phyloP scores from a whole-genome alignment of 176 grass and related monocot species.

The Eragrostis curvula region DNA sequence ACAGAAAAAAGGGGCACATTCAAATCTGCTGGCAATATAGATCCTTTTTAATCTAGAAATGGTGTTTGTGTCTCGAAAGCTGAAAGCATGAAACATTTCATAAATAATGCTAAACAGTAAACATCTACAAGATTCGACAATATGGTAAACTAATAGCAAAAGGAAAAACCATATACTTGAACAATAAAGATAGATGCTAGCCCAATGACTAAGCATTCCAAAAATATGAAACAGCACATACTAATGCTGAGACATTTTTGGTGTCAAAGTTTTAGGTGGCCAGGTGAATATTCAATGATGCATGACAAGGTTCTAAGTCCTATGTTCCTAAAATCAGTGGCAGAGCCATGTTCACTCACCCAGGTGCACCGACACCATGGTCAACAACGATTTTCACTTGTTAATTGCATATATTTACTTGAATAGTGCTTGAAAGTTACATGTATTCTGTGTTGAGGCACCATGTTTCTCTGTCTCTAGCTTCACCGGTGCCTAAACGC shows the following conservation, averaged over 20 bases:
- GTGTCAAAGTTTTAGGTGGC: not conserved
- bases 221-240: conserved; percentile 10
- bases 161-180: too few relatives aligned
- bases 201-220: not conserved
- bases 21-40: not conserved
- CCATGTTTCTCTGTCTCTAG: too few relatives aligned
- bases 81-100: conserved; percentile 3
- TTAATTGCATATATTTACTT: too few relatives aligned
- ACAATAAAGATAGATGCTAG: not conserved
- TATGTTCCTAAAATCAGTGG: conserved; percentile 11
- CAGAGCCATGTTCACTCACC: too few relatives aligned
- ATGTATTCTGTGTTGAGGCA: too few relatives aligned
- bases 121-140: not conserved
- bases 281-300: not conserved
- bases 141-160: too few relatives aligned
- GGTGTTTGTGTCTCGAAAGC: not conserved
- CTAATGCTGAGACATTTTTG: not conserved
- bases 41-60: not conserved
- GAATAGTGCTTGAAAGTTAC: too few relatives aligned
- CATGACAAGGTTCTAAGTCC: not conserved
- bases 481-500: not conserved
- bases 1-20: not conserved
- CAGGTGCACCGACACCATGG: too few relatives aligned
- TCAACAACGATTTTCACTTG: too few relatives aligned
- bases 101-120: conserved; percentile 8